Evolutionary conservation across 2,329 filamentous ascomycete genomes (phyloP), one percentile per base, ranked within the genome.

Genomic region (Botrytis porri): DNA sequence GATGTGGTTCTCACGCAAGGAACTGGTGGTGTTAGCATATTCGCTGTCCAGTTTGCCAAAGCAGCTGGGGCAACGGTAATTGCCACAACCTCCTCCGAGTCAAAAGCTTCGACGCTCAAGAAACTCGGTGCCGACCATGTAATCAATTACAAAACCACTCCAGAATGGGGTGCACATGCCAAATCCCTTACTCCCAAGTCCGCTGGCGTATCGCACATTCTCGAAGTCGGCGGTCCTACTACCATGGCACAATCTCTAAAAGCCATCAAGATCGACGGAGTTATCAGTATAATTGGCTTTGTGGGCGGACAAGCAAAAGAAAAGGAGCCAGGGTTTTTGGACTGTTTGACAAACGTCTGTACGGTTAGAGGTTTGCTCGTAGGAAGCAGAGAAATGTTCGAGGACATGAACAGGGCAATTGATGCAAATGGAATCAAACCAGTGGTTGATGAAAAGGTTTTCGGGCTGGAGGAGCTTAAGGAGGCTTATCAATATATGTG

Each of bases 331-430:
- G 45, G 76, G 70, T 79, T 82, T 74, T 63, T 83, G 76, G 80
- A 82, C 73, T 67, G 67, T 43, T 74, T 81, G 71, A 74, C 25
- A 37, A 81, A 78, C 32, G 69, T 81, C 18, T 84, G 83, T 79
- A 87, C 83, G 0, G 82, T 83, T 10, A 80, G 86, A 4, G 85
- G 85, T 41, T 75, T 87, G 5, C 79, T 85, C 60, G 84, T 85
- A 10, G 86, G 86, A 6, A 85, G 74, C 76, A 79, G 85, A 25
- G 61, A 79, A 4, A 83, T 86, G 81, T 84, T 88, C 80, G 85
- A 87, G 79, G 86, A 87, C 16, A 86, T 88, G 81, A 83, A 83
- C 75, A 80, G 81, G 1, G 85, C 85, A 25, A 83, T 88, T 72
- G 86, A 87, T 75, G 84, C 81, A 65, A 83, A 84, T 7, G 80